A percentile compares a stretch with the other conserved stretches of the same genome.
phyloP scores from a whole-genome alignment of 441 rosid species.

The Populus hybrid region DNA sequence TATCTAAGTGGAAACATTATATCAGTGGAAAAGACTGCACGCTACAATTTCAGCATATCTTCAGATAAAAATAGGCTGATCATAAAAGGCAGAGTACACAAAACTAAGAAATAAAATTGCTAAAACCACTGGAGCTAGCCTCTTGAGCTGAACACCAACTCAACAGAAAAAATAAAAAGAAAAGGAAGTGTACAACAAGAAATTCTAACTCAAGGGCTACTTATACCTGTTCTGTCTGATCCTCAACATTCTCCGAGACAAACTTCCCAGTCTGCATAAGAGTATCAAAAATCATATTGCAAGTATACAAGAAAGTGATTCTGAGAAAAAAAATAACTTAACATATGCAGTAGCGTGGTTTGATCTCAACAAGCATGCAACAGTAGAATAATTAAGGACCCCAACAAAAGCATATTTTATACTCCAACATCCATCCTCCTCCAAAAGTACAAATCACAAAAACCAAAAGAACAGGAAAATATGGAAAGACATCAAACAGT shows the following conservation, averaged over 20 bases:
- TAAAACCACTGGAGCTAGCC: background rate
- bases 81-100: background rate
- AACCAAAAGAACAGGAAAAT: background rate
- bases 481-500: background rate
- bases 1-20: background rate
- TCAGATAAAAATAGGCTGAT: background rate
- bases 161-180: background rate
- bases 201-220: background rate
- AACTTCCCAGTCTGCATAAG: constrained; percentile 68
- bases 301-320: background rate
- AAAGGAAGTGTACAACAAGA: background rate
- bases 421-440: background rate
- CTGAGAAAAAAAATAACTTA: background rate
- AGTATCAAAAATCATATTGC: constrained; percentile 6
- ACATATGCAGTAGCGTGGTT: background rate
- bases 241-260: constrained; percentile 61
- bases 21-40: background rate
- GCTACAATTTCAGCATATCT: background rate
- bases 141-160: background rate
- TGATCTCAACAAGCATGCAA: background rate
- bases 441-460: background rate
- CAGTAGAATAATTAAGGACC: background rate
- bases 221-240: constrained; percentile 84
- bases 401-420: background rate
- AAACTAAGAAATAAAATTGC: background rate